Evolutionary conservation across 495 filamentous ascomycete species (phyloP), one percentile per base, ranked within the genome.

Genomic region (Entonaema liquescens): DNA sequence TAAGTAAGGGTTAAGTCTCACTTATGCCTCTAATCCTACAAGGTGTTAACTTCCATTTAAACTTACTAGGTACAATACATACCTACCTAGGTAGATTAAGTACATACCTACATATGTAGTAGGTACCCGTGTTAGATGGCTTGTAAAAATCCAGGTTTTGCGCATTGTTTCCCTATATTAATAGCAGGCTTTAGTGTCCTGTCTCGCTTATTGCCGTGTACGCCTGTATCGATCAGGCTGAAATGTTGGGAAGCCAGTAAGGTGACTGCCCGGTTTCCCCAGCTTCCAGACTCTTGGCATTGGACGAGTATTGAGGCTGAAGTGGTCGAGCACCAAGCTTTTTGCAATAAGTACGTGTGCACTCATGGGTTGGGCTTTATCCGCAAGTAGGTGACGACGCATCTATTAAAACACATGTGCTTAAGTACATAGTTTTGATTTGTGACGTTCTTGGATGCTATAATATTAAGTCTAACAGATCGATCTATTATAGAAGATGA

Each of bases 271-370:
- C 29, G 42, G 56, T 33, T 73, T 69, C 65, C 65, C 70, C 61
- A 73, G 61, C 61, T 73, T 73, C 65, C 62, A 66, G 65, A 66
- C 53, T 66, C 70, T 73, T 73, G 70, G 70, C 70, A 65, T 33
- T 25, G 61, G 61, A 62, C 19, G 57, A 73, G 56, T 62, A 73
- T 73, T 73, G 70, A 73, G 65, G 70, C 70, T 73, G 70, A 66
- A 66, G 58, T 73, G 65, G 52, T 44, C 61, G 33, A 66, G 40
- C 57, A 61, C 58, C 65, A 68, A 65, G 59, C 65, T 65, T 65
- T 49, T 49, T 13, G 12, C 35, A 56, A 25, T 47, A 59, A n/a
- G 42, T 58, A 44, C 23, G 62, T 42, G 54, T 68, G 54, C 25
- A 29, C 36, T 35, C 35, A 64, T 36, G 19, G 49, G 50, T 42